These are phyloP conservation scores for Lasiodiplodia theobromae DNA, from an alignment of 2,329 filamentous ascomycete species.

Conservation along the genomic window DNA sequence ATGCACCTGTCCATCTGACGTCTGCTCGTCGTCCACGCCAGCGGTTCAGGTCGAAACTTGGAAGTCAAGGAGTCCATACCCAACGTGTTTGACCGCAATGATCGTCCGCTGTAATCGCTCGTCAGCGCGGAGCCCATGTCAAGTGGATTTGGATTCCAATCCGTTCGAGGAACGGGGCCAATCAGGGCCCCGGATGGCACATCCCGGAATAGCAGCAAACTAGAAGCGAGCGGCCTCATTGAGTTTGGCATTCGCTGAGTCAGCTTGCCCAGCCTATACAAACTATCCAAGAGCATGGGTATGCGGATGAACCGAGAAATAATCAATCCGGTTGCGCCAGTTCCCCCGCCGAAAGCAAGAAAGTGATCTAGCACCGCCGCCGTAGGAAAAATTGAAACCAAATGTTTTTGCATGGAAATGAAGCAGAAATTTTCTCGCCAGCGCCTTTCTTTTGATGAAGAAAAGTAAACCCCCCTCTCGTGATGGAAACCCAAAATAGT, in stretches of 20 bases:
- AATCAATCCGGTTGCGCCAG: constrained; percentile 16
- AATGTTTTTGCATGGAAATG: constrained; percentile 6
- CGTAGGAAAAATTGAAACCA: not conserved
- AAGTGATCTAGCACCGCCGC: constrained; percentile 17
- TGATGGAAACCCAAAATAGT: not conserved
- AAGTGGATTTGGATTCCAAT: not conserved
- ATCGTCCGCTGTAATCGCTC: no score
- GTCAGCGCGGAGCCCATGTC: no score
- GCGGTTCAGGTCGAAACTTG: not conserved
- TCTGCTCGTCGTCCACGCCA: not conserved
- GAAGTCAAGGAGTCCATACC: no score
- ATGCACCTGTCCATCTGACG: not conserved
- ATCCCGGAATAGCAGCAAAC: not conserved
- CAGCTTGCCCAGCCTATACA: constrained; percentile 20
- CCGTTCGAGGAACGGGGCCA: not conserved
- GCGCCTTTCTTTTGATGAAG: constrained; percentile 8
- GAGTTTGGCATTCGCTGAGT: constrained; percentile 9
- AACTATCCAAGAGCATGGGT: constrained; percentile 21
- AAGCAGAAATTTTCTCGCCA: not conserved
- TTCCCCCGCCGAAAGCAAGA: not conserved
- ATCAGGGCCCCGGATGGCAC: not conserved
- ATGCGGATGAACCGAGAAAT: constrained; percentile 23
- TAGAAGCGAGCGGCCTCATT: not conserved
- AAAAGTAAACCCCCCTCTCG: not conserved
- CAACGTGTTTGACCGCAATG: no score